These are phyloP conservation scores for Detonula confervacea DNA, from an alignment of 352 stramenopile genomes.

Conservation along the genomic window DNA sequence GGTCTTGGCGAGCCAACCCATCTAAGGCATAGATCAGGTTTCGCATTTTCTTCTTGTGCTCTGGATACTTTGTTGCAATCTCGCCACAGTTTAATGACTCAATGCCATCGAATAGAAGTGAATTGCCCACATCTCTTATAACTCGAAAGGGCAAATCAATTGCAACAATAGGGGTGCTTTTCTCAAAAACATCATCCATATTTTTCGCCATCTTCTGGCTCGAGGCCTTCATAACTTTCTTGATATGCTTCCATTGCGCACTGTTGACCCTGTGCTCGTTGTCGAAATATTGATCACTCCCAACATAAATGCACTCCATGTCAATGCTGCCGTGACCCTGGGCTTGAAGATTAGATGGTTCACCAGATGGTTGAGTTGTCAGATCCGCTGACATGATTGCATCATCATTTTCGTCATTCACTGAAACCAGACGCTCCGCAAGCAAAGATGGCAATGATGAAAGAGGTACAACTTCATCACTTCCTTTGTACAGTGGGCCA, in stretches of 20 bases:
- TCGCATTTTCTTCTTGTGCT: conserved; percentile 63
- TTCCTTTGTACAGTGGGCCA: conserved; percentile 50
- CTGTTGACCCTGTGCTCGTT: conserved; percentile 53
- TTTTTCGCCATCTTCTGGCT: conserved; percentile 57
- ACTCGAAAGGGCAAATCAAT: conserved; percentile 72
- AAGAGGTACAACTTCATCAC: conserved; percentile 48
- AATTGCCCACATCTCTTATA: conserved; percentile 70
- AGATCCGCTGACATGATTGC: not conserved
- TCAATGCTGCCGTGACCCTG: too few relatives aligned
- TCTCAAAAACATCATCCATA: conserved; percentile 48
- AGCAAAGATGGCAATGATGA: conserved; percentile 34
- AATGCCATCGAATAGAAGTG: conserved; percentile 61
- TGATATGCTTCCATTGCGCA: conserved; percentile 62
- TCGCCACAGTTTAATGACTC: conserved; percentile 52
- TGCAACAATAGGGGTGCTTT: conserved; percentile 65
- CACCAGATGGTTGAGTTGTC: conserved; percentile 4
- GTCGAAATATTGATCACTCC: conserved; percentile 76
- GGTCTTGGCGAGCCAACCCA: conserved; percentile 28
- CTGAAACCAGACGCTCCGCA: conserved; percentile 25
- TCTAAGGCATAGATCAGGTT: conserved; percentile 53
- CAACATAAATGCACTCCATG: conserved; percentile 77
- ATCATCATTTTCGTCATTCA: conserved; percentile 21
- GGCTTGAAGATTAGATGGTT: conserved; percentile 17
- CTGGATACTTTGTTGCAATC: conserved; percentile 56
- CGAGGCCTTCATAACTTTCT: conserved; percentile 67